Evolutionary conservation across 345 rosid species (phyloP), one percentile per base, ranked within the genome.

Genomic region (Brassica rapa): DNA sequence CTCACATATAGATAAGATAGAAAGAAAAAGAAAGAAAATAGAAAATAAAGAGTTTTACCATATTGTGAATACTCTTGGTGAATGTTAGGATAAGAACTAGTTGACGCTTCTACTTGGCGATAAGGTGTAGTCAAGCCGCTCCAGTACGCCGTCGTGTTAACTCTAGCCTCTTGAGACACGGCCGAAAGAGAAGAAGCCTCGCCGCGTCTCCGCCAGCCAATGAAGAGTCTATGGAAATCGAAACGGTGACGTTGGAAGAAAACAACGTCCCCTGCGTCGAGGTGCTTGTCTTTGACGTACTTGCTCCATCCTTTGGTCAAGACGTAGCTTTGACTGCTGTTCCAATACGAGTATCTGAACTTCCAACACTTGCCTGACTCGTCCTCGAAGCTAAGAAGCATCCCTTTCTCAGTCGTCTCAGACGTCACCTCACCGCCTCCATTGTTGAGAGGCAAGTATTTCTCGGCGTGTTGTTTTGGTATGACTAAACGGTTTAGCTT

Each of bases 291-390:
- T 77, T 89, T 93, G 2, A 93, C 96, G 67, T 89, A 93, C 55
- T 91, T 79, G 72, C 98, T 93, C 98, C 98, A 93, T 4, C 98
- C 98, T 83, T 93, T 93, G 7, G 98, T 93, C 75, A 93, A 72
- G 2, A 93, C 97, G 68, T 93, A 93, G 88, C 97, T 93, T 15
- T 92, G 97, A 59, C 97, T 93, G 66, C 83, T 81, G 64, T 81
- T 81, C 98, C 98, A 93, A 62, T 91, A 93, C 4, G 98, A 93
- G 85, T 93, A 93, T 37, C 98, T 79, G 65, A 93, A 93, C 33
- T 86, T 75, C 98, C 98, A 93, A 33, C 71, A 84, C 89, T 87
- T 93, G 39, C 94, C 96, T 1, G 88, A 78, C 85, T 93, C 98
- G 49, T 93, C 98, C 60, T 93, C 98, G 75, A 93, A 93, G 72